Percentiles rank a stretch among this genome's conserved stretches.
These are phyloP conservation scores for Yamadazyma atlantica DNA, from an alignment of 1,139 yeast genomes.

Conservation along the genomic window DNA sequence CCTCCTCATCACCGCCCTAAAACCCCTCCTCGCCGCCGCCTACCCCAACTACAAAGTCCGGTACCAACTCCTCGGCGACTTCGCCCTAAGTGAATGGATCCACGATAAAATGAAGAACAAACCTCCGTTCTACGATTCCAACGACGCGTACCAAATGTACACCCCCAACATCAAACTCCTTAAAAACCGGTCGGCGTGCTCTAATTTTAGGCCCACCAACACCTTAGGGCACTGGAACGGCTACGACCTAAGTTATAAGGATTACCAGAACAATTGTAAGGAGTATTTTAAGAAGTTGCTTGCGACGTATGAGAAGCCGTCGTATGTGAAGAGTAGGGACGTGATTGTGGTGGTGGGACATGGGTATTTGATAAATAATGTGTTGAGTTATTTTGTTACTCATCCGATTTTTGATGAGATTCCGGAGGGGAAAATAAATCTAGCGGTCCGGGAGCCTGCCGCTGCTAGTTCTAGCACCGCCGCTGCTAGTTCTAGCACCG, in stretches of 20 bases:
- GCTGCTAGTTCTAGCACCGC: too few species aligned
- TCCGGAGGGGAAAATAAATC: conserved; percentile 42
- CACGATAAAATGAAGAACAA: conserved; percentile 46
- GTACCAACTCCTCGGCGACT: conserved; percentile 45
- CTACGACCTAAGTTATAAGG: conserved; percentile 41
- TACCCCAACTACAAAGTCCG: conserved; percentile 36
- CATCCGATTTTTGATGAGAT: conserved; percentile 50
- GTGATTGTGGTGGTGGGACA: conserved; percentile 43
- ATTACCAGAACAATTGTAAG: conserved; percentile 42
- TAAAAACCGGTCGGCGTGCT: conserved; percentile 35
- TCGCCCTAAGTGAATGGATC: conserved; percentile 50
- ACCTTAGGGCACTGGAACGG: conserved; percentile 50
- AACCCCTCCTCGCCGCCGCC: conserved; percentile 20
- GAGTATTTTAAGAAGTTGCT: conserved; percentile 42
- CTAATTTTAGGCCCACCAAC: conserved; percentile 47
- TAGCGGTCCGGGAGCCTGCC: conserved; percentile 24
- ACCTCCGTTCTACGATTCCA: conserved; percentile 46
- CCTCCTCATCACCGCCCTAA: conserved; percentile 32
- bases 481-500: too few species aligned
- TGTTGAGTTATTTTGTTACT: conserved; percentile 41
- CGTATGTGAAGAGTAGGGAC: conserved; percentile 34
- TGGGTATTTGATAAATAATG: conserved; percentile 44
- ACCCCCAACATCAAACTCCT: conserved; percentile 43
- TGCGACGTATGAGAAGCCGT: conserved; percentile 46
- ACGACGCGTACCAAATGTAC: conserved; percentile 50